Percentiles rank a stretch among this genome's conserved stretches.
Evolutionary conservation across 257 asterid genomes (phyloP).

Genomic region (Solanum bulbocastanum): DNA sequence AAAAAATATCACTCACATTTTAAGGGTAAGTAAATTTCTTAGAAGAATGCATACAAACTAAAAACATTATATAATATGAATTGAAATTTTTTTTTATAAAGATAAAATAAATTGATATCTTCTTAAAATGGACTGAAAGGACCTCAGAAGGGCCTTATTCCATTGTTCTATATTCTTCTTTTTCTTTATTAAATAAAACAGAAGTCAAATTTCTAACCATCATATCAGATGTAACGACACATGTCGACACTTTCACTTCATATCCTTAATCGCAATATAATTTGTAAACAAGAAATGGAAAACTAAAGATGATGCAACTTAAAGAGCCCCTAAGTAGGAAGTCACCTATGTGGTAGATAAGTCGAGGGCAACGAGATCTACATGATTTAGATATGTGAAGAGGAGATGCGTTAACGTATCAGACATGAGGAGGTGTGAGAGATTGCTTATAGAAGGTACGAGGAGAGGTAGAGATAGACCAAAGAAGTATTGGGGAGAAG

Average conservation of each 20-base stretch:
- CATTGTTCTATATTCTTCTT: background rate
- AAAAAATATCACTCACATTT: background rate
- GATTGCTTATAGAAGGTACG: background rate
- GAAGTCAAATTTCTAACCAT: background rate
- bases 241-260: background rate
- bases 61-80: too few species aligned
- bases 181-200: background rate
- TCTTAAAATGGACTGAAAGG: background rate
- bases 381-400: accelerated
- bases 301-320: background rate
- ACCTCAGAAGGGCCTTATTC: background rate
- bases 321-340: background rate
- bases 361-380: background rate
- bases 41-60: background rate
- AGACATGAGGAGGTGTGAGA: background rate
- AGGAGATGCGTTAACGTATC: too few species aligned
- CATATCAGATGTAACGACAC: background rate
- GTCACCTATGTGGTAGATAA: background rate
- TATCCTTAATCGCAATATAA: background rate
- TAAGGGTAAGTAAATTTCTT: background rate
- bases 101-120: background rate
- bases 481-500: too few species aligned
- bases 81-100: too few species aligned
- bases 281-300: background rate
- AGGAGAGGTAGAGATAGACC: background rate